A percentile compares a stretch with the other conserved stretches of the same genome.
Evolutionary conservation across 2,329 filamentous ascomycete genomes (phyloP).

Genomic region (Alternaria sp.): DNA sequence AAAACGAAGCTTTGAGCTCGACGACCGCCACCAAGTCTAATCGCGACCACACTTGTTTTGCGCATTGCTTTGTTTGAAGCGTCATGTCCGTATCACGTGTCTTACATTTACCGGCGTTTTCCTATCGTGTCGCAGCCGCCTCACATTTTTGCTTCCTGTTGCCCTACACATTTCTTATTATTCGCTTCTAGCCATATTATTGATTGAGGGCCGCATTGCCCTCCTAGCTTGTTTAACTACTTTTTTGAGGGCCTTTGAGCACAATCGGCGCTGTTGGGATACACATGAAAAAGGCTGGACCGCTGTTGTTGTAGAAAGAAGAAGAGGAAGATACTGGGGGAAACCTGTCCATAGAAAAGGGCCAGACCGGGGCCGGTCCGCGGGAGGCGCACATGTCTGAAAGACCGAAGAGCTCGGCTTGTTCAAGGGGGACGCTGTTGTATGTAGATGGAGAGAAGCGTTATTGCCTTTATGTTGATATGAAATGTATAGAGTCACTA

Average conservation of each 20-base stretch:
- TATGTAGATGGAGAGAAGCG: conserved; percentile 8
- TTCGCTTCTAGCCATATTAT: conserved; percentile 24
- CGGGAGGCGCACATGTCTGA: neutral
- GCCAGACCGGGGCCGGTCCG: conserved; percentile 9
- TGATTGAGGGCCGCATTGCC: conserved; percentile 10
- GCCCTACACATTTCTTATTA: conserved; percentile 4
- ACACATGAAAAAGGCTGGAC: conserved; percentile 11
- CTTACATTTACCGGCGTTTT: conserved; percentile 39
- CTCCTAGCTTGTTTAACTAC: conserved; percentile 23
- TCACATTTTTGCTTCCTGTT: conserved; percentile 20
- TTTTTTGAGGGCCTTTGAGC: neutral
- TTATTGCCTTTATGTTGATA: conserved; percentile 16
- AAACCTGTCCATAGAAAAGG: conserved; percentile 5
- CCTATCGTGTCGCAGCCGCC: conserved; percentile 25
- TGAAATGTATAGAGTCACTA: conserved; percentile 2
- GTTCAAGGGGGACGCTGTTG: neutral
- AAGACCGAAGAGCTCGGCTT: conserved; percentile 6
- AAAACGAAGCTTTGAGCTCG: conserved; percentile 45
- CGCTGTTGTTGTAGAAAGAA: conserved; percentile 7
- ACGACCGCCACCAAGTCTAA: conserved; percentile 50
- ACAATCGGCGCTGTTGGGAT: conserved; percentile 15
- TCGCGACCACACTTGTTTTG: neutral
- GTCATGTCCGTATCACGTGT: conserved; percentile 27
- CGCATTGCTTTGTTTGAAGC: conserved; percentile 35
- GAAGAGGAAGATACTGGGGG: neutral